Base-by-base conservation (phyloP, 2,329 filamentous ascomycete genomes). In the Trichoderma simmonsii region DNA sequence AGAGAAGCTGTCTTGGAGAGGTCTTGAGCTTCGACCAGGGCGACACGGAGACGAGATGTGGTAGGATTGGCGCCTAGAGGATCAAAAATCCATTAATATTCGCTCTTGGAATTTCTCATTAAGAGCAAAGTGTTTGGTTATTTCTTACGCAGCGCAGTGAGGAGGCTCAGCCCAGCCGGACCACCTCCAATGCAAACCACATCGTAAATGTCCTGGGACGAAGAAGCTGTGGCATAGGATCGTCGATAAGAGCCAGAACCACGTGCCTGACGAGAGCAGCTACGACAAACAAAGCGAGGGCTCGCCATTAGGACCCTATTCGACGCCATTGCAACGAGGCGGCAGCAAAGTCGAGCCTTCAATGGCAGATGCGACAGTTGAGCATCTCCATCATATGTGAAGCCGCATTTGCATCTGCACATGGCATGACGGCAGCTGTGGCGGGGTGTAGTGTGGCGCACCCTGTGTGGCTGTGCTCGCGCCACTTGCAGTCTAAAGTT, bases 121-220 rank as follows among this genome's bases (percentile, higher is more conserved):
- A 9, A 57, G 18, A 48, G 14, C 5, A 57, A 28, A 8, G 3
- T 26, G 18, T 34, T 54, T 28, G 24, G 2, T 26, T 7, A 2
- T 30, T 26, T n/a, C 73, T 65, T 86, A 95, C 93, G 91, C 57
- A 96, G 86, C 76, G 93, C 92, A 73, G 92, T 89, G 71, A 95
- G 83, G 36, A 97, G 87, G 78, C 94, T 97, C 72, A 99, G 86
- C 70, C 95, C 95, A 59, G 94, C 94, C 28, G 95, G 94, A 6
- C 95, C 94, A 73, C 94, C 95, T 73, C 94, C 94, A 69, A 97
- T 92, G 77, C 94, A 96, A 74, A 97, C 93, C 36, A 97, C 92
- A 87, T 97, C 94, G 84, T 96, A 98, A 77, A 97, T 90, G 75
- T 97, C 93, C 12, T 90, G 89, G 12, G 69, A 71, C 24, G 69